These are phyloP conservation scores for Stephania japonica DNA, from an alignment of 164 flowering plant genomes.

Conservation along the genomic window DNA sequence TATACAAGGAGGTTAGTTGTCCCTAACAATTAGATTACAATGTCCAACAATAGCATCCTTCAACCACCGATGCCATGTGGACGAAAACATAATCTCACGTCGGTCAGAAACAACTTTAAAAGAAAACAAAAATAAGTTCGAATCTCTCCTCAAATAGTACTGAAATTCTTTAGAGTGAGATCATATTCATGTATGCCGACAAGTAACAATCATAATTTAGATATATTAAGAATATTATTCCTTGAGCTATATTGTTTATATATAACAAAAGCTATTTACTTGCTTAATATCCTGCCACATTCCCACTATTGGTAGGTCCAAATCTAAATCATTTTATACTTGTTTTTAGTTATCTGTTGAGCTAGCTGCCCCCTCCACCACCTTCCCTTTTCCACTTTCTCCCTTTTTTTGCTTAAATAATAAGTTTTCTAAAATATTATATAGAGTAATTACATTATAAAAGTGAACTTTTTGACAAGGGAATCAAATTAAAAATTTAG, in stretches of 20 bases:
- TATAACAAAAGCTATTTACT: not conserved
- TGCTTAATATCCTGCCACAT: not conserved
- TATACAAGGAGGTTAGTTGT: no score
- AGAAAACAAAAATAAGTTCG: no score
- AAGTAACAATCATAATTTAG: no score
- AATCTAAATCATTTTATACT: not conserved
- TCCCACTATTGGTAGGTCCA: not conserved
- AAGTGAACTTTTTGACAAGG: conserved; percentile 1
- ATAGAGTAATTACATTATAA: not conserved
- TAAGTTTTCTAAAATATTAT: not conserved
- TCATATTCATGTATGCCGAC: no score
- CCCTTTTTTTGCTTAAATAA: not conserved
- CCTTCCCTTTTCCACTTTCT: not conserved
- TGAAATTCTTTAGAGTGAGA: no score
- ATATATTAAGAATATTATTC: no score
- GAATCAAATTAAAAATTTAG: not conserved
- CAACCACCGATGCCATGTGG: no score
- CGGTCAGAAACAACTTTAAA: no score
- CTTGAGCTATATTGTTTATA: not conserved
- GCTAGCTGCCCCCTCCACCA: not conserved
- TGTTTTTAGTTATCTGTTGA: not conserved
- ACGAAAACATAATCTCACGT: no score
- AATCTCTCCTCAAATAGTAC: no score
- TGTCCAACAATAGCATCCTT: no score
- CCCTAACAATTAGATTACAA: no score